A percentile compares a stretch with the other conserved stretches of the same genome.
Conservation (phyloP, 129 eudicot genomes). For the Flaveria bidentis region DNA sequence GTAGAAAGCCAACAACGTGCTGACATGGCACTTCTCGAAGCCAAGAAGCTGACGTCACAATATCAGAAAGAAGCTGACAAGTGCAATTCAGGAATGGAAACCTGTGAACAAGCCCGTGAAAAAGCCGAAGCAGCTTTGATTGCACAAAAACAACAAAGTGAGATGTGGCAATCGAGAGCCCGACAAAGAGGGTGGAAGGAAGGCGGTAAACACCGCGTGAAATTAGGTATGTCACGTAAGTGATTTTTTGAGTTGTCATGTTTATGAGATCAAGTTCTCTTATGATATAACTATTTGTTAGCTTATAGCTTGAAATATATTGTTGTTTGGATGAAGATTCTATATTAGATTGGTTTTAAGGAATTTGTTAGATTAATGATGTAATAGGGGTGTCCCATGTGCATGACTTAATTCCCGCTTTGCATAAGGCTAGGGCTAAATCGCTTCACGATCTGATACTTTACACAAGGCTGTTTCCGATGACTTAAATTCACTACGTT, state of each 20-base stretch:
- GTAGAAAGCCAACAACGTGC: slow-evolving; percentile 73
- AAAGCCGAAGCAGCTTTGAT: slow-evolving; percentile 71
- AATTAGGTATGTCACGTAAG: slow-evolving; percentile 8
- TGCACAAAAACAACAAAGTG: slow-evolving; percentile 65
- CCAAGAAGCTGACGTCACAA: slow-evolving; percentile 85
- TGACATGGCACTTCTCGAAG: slow-evolving; percentile 83
- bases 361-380: too few relatives aligned
- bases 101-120: slow-evolving; percentile 96
- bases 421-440: too few relatives aligned
- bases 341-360: too few relatives aligned
- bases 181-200: slow-evolving; percentile 90
- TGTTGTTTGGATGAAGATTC: slow-evolving; percentile 5
- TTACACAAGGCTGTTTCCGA: too few relatives aligned
- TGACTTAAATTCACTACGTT: too few relatives aligned
- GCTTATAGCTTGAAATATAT: slow-evolving; percentile 15
- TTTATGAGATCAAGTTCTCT: slow-evolving; percentile 25
- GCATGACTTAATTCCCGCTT: too few relatives aligned
- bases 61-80: slow-evolving; percentile 97
- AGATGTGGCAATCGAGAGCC: slow-evolving; percentile 83
- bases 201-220: slow-evolving; percentile 36
- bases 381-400: too few relatives aligned
- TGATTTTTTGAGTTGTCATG: slow-evolving; percentile 12
- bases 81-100: slow-evolving; percentile 96
- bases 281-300: slow-evolving; percentile 7
- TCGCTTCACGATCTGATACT: too few relatives aligned